Evolutionary conservation across 2,329 filamentous ascomycete genomes (phyloP), one percentile per base, ranked within the genome.

Genomic region (Cytospora leucostoma): DNA sequence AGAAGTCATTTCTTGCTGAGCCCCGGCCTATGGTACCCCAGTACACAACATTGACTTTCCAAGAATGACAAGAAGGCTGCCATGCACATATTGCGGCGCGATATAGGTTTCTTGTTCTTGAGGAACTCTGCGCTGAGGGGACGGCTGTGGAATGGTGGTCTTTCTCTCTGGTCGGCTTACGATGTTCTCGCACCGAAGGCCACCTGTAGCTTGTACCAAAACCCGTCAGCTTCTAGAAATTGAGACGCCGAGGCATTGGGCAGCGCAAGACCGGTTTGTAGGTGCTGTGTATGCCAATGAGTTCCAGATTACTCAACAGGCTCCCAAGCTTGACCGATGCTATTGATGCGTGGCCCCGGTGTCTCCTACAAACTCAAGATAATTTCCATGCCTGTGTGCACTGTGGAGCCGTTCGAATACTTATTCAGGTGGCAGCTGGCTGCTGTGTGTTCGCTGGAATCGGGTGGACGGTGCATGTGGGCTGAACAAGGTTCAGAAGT

Each of bases 401-500:
- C 35, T 37, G 44, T 47, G 44, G 44, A 10, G 19, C 17, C 44
- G 8, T 47, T 7, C 15, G 53, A 32, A 27, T 27, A 27, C 27
- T 27, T 27, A 27, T 27, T 37, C 15, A 50, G 33, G 8, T 49
- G 59, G 50, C 27, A 33, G 55, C 21, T 58, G 38, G 35, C 44
- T 56, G 53, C 50, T n/a, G 56, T 51, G 47, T 62, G 59, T 2
- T 52, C 47, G 55, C 53, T 40, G 60, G 63, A 51, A 59, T 65
- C 51, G 63, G 59, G 54, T 47, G 57, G 62, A 55, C 34, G 44
- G 51, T 50, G 55, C 27, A 33, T 35, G 55, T 65, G 64, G 61
- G 57, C 44, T 56, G 47, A 38, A 35, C 64, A 63, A 52, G 64
- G 64, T 44, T 63, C 27, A 56, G 47, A 47, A 37, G 57, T 61